Base-by-base conservation (phyloP, 345 rosid genomes). In the Eutrema heterophyllum region DNA sequence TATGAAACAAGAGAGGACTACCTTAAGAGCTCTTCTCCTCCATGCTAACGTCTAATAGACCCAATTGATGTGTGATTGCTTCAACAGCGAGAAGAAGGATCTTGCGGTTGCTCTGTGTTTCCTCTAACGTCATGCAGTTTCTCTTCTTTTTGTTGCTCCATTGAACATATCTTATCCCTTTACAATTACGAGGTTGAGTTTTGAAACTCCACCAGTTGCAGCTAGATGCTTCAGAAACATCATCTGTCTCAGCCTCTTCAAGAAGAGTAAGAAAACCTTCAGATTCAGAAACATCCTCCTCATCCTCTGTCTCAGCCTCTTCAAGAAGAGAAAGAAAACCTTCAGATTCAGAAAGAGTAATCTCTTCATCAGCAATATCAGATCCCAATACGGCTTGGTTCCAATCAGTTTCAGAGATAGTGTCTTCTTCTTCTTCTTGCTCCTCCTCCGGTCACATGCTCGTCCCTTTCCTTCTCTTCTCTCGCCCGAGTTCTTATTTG, bases 51-150 rank as follows among this genome's bases (percentile, higher is more conserved):
- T 67, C 15, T 67, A 51, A 38, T 8, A 14, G 26, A 51, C 9
- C n/a, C 48, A 67, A 38, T 15, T 36, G 49, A 24, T 9, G 35
- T 50, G 71, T 67, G 35, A 51, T 9, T 51, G 71, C 59, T 50
- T 67, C 60, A 26, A 67, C 48, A 51, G 60, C 71, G 27, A 67
- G 36, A 53, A 66, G 35, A 33, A 66, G 58, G 70, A 50, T 50
- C 70, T 24, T 50, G 48, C 13, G 70, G 58, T 66, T 50, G 21
- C 70, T 16, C 44, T 43, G 44, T 43, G 44, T 44, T 11, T 43
- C 72, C 39, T 43, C 41, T 15, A 32, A 30, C 36, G 39, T 16
- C 54, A 68, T 55, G 33, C 33, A 32, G 52, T 14, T 21, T 68
- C 64, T 21, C 35, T 55, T 68, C 64, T 24, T 56, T 13, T 55